Percentiles rank a stretch among this genome's conserved stretches.
Conservation (phyloP, 2,329 filamentous ascomycete genomes). For the Scedosporium apiospermum region DNA sequence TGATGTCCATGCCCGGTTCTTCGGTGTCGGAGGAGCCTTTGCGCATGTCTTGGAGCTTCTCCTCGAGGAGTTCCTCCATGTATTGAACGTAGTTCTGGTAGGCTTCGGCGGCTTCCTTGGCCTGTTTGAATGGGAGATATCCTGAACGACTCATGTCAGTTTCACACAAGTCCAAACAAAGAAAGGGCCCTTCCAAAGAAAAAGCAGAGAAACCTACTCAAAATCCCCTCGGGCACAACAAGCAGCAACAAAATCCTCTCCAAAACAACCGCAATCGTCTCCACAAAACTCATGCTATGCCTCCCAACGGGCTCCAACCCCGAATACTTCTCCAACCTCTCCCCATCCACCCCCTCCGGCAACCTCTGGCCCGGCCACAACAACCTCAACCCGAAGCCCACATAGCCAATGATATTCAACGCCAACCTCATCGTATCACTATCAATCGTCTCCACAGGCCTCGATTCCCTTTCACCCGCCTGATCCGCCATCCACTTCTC, state of each 20-base stretch:
- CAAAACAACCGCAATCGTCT: conserved; percentile 51
- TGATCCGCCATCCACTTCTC: conserved; percentile 42
- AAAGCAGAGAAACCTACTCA: conserved; percentile 27
- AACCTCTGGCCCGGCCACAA: conserved; percentile 53
- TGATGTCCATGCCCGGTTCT: conserved; percentile 41
- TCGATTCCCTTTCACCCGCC: conserved; percentile 14
- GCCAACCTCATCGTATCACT: conserved; percentile 56
- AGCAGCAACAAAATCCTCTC: conserved; percentile 55
- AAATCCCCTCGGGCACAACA: conserved; percentile 46
- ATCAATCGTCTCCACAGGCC: conserved; percentile 44
- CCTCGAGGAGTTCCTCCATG: conserved; percentile 57
- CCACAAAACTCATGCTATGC: conserved; percentile 55
- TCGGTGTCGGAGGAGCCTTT: conserved; percentile 24
- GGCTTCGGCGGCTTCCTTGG: conserved; percentile 42
- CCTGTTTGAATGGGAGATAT: conserved; percentile 38
- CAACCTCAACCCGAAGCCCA: conserved; percentile 59
- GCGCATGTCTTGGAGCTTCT: conserved; percentile 40
- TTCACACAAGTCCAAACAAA: not conserved
- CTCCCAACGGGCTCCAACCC: conserved; percentile 36
- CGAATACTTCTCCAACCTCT: conserved; percentile 37
- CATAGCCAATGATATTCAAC: conserved; percentile 50
- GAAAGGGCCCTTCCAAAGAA: not conserved
- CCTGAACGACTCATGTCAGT: conserved; percentile 15
- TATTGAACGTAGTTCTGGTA: conserved; percentile 58
- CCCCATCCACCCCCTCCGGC: conserved; percentile 28